Evolutionary conservation across 2,329 filamentous ascomycete genomes (phyloP), one percentile per base, ranked within the genome.

Genomic region (Xylaria sp.): DNA sequence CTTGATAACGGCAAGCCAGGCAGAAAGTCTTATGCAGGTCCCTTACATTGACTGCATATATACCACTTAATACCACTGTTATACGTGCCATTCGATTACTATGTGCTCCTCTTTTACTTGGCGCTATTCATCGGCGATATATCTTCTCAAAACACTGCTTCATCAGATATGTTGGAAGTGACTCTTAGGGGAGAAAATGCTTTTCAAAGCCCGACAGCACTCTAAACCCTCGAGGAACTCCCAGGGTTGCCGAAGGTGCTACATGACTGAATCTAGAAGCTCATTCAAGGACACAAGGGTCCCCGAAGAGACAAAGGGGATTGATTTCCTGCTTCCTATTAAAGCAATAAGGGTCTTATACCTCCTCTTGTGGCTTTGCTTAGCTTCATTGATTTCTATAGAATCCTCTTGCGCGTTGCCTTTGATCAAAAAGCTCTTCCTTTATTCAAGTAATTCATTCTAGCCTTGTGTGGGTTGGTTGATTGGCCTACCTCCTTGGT

Each of bases 31-130:
- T 31, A 33, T 33, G 49, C 26, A 53, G 6, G 15, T 53, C 20
- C 31, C 56, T 33, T 44, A 59, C 38, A 31, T 59, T 46, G 40
- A 31, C 40, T 28, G 15, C 56, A 59, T 28, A 38, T 38, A 38
- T 38, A 38, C 36, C 11, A 46, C 54, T 42, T 28, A 59, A 9
- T 56, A 36, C 15, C 15, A 54, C 9, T 58, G 36, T n/a, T 58
- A 42, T 58, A 59, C 28, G 28, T 33, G 28, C 6, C 42, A 23
- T 33, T 48, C 2, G 40, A 36, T 46, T 44, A 31, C 23, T 23
- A 23, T 23, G 23, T 23, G 2, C 28, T 59, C 57, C 9, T 59
- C 13, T 36, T 33, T 20, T 38, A 4, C 57, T 59, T 48, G 57
- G 26, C 26, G 20, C 28, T 23, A 44, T 13, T 36, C 10, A 59